Evolutionary conservation across 345 rosid genomes (phyloP), one percentile per base, ranked within the genome.

Genomic region (Psidium friedrichsthalianum): DNA sequence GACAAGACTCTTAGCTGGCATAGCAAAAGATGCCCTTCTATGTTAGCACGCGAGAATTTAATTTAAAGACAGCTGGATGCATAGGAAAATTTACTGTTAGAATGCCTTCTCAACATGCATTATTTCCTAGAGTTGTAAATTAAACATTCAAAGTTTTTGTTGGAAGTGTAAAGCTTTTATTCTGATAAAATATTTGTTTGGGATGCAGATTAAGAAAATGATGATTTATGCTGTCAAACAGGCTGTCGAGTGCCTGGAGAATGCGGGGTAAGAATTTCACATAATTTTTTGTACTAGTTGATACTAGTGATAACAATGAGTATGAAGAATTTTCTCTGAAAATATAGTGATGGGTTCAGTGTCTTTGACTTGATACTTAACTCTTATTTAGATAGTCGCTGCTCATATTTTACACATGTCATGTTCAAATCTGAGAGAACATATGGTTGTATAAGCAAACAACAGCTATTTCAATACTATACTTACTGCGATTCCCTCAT

Each of bases 151-250:
- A 74, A 36, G 7, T 13, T 51, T 56, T 36, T 47, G 11, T 74
- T 86, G 15, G 47, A 22, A 13, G 49, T 40, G 40, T 44, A 69
- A 82, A 49, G 25, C 49, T 44, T 25, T 14, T 87, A 20, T 51
- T 20, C 27, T 36, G 8, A 32, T 25, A 47, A 40, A 51, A 49
- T 84, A 4, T 85, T 52, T 53, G 84, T 82, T 83, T 21, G 13
- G 78, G 78, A 69, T 69, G 78, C 95, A 94, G 95, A 88, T 92
- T 87, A 92, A 89, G 89, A 94, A 92, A 88, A 94, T 92, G 94
- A 86, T 82, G 57, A 82, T 92, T 20, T 82, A 90, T 86, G 94
- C 96, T 51, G 42, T 86, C 27, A 69, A 84, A 11, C 59, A 86
- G 49, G 91, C 92, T 82, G 57, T 91, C 47, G 82, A 86, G 54